Evolutionary conservation across 176 grass and related monocot genomes (phyloP).

Genomic region (Luzula sylvatica): DNA sequence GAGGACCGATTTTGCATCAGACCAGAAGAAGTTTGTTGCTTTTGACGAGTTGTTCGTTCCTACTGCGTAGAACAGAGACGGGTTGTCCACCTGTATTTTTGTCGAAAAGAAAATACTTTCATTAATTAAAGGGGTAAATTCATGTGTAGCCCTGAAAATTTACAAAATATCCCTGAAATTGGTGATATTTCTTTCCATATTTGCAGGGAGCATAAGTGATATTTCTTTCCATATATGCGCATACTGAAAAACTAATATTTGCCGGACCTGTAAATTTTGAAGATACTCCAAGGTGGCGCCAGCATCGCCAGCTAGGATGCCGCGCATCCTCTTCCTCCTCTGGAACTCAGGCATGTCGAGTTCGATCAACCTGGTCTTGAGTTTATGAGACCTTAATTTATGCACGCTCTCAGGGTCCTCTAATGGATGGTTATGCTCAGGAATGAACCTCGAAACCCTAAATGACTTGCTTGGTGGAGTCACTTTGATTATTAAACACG

Average conservation of each 20-base stretch:
- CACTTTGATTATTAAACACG: constrained; percentile 70
- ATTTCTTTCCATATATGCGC: no score
- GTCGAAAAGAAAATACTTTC: no score
- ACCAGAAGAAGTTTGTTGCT: constrained; percentile 71
- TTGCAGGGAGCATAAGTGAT: no score
- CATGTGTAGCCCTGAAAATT: no score
- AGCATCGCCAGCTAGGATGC: constrained; percentile 53
- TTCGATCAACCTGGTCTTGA: constrained; percentile 45
- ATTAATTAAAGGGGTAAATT: no score
- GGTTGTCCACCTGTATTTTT: constrained; percentile 40
- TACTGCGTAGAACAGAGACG: constrained; percentile 53
- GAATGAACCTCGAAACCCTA: constrained; percentile 40
- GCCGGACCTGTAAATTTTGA: constrained; percentile 27
- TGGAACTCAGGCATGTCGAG: constrained; percentile 41
- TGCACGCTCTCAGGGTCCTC: constrained; percentile 53
- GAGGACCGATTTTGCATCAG: constrained; percentile 67
- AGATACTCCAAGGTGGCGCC: constrained; percentile 56
- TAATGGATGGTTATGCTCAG: constrained; percentile 60
- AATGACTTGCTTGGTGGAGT: constrained; percentile 55
- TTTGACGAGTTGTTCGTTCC: constrained; percentile 41
- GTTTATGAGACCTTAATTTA: constrained; percentile 61
- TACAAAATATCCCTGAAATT: no score
- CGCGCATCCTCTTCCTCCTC: constrained; percentile 45
- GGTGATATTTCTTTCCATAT: no score
- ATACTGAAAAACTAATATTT: not conserved